Evolutionary conservation across 768 basidiomycete species (phyloP), one percentile per base, ranked within the genome.

Genomic region (Pleurotus ostreatus): DNA sequence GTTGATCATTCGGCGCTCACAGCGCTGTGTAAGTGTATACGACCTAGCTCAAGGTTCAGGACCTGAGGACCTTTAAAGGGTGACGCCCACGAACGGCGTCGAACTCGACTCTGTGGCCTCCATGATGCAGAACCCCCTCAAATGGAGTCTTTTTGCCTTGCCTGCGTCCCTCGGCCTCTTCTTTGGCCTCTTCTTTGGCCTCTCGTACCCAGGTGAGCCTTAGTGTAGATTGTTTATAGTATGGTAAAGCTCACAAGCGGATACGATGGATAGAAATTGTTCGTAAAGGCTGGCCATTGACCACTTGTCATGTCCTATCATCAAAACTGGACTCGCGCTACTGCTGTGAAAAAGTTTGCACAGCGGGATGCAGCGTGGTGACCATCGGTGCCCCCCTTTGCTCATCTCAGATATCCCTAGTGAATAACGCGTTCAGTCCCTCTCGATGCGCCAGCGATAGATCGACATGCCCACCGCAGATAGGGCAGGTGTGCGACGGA

Each of bases 141-240:
- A 53, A 38, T 40, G 6, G 9, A 39, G 51, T 15, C 51, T 41
- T 16, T 53, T 53, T 53, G 37, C 41, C n/a, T 15, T 53, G 5
- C 49, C 49, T 12, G 25, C 41, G 13, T 60, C 62, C 0, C 43
- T 63, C 3, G 56, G 37, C 4, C 58, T 63, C 2, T 63, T 63
- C 49, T 63, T 63, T 26, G 62, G 62, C 15, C 47, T 63, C 0
- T 63, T 63, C 26, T 61, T 63, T 30, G 60, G 60, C 3, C 12
- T 63, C 1, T 55, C 57, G 23, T 59, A 63, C 34, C 60, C 62
- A 11, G 62, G 62, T 63, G 38, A 15, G 12, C 6, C 30, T 3
- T 2, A 34, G 9, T 34, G 2, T 34, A 34, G 30, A 34, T 9
- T 34, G 9, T 34, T 2, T 11, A 12, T 12, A 9, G 30, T 9